Percentiles rank a stretch among this genome's conserved stretches.
These are phyloP conservation scores for Isabelozyma pseudorhagii DNA, from an alignment of 805 yeast species.

Conservation along the genomic window DNA sequence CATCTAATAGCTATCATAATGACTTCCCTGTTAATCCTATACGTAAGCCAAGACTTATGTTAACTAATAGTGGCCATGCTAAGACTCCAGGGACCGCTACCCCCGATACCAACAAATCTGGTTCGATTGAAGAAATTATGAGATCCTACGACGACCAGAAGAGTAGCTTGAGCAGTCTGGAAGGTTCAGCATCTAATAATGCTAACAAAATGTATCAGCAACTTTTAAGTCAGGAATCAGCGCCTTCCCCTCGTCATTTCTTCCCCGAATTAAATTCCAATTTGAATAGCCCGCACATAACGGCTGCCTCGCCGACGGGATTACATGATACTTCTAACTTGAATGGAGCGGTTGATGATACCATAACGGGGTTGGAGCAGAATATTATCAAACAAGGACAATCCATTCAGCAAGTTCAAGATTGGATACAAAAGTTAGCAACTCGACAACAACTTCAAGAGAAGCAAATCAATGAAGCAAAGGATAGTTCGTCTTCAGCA, in stretches of 20 bases:
- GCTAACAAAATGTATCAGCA: conserved; percentile 31
- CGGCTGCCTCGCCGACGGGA: not conserved
- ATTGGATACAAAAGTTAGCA: conserved; percentile 46
- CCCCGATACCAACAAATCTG: not conserved
- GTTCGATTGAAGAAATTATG: conserved; percentile 27
- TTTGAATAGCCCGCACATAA: not conserved
- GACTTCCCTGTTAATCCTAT: conserved; percentile 13
- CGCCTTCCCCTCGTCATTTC: conserved; percentile 29
- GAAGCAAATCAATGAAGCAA: conserved; percentile 7
- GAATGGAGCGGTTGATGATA: conserved; percentile 9
- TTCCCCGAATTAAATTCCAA: conserved; percentile 28
- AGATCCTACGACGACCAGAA: conserved; percentile 14
- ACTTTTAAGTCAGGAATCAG: conserved; percentile 21
- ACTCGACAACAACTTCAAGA: conserved; percentile 19
- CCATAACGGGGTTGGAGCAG: conserved; percentile 41
- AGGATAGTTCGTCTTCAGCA: conserved; percentile 6
- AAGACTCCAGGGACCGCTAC: conserved; percentile 4
- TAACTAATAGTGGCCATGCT: conserved; percentile 35
- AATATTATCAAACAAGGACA: conserved; percentile 48
- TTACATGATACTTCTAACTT: not conserved
- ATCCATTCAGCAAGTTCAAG: conserved; percentile 53
- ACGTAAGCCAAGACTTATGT: conserved; percentile 36
- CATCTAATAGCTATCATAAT: not conserved
- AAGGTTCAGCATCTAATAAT: conserved; percentile 8
- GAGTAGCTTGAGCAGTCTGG: not conserved